Evolutionary conservation across 108 stramenopile species (phyloP), one percentile per base, ranked within the genome.

Genomic region (Nannochloropsis gaditana): DNA sequence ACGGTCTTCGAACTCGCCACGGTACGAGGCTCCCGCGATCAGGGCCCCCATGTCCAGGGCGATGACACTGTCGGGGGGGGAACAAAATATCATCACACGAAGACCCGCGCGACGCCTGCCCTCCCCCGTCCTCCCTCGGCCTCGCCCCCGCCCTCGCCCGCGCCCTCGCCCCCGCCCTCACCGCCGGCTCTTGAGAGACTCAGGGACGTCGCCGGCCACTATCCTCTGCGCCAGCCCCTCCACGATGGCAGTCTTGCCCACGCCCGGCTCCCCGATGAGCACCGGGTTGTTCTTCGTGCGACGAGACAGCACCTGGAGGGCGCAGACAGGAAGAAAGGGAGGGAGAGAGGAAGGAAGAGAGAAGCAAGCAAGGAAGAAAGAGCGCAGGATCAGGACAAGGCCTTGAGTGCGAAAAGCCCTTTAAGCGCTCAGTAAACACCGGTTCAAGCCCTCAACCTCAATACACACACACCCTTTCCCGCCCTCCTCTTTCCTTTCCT

Each of bases 1-100:
- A 19, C 98, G 93, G 86, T 98, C 98, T 89, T 99, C 98, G 83
- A 99, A 99, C 79, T 99, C 98, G 83, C 98, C 98, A 47, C 97
- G 92, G 87, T 97, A 97, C 83, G 96, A 97, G 81, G 97, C 96
- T 9, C 98, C 98, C 2, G 98, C 98, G 8, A 99, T 93, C 5
- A 99, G 87, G 11, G 95, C 95, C 45, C 96, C 98, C 95, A 99
- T 96, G 83, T 99, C 97, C 43, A 98, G 87, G 6, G 96, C 94
- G 41, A 95, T 91, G 31, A 99, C 89, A 43, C 88, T 89, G 9
- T 93, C 10, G 47, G 47, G 47, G 47, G 15, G 47, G 47, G 47
- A 1, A 11, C 10, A 11, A 50, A 1, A 1, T 10, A 1, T 15
- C 15, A 15, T 50, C 10, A 50, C 11, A 50, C 47, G 15, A 1